Evolutionary conservation across 140 eudicot genomes (phyloP), one percentile per base, ranked within the genome.

Genomic region (Bidens hawaiensis): DNA sequence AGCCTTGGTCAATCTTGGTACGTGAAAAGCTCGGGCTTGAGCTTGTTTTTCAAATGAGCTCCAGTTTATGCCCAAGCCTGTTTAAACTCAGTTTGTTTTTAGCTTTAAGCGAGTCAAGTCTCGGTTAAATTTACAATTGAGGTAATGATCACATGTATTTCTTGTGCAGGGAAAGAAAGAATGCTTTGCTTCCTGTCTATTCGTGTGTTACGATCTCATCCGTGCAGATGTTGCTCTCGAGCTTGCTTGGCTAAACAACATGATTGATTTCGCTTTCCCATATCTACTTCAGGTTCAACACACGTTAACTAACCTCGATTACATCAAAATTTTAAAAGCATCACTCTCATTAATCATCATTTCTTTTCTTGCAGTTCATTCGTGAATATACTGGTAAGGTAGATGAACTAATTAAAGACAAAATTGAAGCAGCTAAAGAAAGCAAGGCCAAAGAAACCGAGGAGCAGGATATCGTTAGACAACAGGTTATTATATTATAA

Each of bases 211-310:
- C 16, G 99, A 88, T 73, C 74, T 88, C 73, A 83, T 94, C 25
- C 97, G 99, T 28, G 74, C 95, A 21, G 99, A 94, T 81, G 95
- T 94, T 40, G 96, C 90, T 12, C 86, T 88, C 53, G 96, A 88
- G 69, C 88, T 88, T 12, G 99, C 99, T 50, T 94, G 99, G 99
- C 78, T 94, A 77, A 94, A 94, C 70, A 79, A 85, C 73, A 94
- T 94, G 97, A 75, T 94, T 4, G 99, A 94, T 81, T 94, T 94
- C 50, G 99, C 99, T 52, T 85, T 94, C 97, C 99, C 99, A 10
- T 94, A 94, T 74, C 85, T 94, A 45, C 84, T 94, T 72, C 99
- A 94, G 99, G 99, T 38, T 38, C 14, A 3, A 15, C 15, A 38
- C 45, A 38, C 2, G 3, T 38, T 11, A 38, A 38, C 11, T 18